These are phyloP conservation scores for Yarrowia sp. DNA, from an alignment of 805 yeast genomes.

Conservation along the genomic window DNA sequence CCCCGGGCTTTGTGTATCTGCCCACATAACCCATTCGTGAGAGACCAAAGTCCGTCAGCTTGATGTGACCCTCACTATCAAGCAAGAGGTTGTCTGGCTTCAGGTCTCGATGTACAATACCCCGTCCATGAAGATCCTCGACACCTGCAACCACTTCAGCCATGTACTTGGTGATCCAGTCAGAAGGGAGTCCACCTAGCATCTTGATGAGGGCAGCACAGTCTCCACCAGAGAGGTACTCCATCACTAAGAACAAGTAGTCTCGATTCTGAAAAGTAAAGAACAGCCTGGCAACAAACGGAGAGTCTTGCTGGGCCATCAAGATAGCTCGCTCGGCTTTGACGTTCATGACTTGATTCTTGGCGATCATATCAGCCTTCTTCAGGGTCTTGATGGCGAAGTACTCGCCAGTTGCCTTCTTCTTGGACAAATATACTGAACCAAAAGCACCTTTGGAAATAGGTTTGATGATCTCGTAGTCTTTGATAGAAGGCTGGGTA, in stretches of 20 bases:
- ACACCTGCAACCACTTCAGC: conserved; percentile 93
- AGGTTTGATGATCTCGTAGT: conserved; percentile 90
- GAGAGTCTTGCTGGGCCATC: conserved; percentile 95
- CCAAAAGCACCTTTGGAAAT: conserved; percentile 98
- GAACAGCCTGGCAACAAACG: conserved; percentile 87
- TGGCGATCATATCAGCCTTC: conserved; percentile 95
- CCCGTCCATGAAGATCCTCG: conserved; percentile 83
- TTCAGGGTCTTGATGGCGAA: conserved; percentile 92
- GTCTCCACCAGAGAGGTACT: conserved; percentile 95
- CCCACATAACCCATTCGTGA: conserved; percentile 87
- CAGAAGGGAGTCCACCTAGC: conserved; percentile 82
- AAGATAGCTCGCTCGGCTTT: conserved; percentile 95
- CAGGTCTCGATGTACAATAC: conserved; percentile 92
- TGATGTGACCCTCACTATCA: conserved; percentile 85
- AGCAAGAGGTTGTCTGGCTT: conserved; percentile 94
- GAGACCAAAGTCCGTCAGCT: conserved; percentile 93
- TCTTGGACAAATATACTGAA: conserved; percentile 83
- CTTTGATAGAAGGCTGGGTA: conserved; percentile 73
- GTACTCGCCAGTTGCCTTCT: conserved; percentile 88
- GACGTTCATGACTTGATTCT: conserved; percentile 94
- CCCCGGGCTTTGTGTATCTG: conserved; percentile 58
- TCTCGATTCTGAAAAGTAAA: conserved; percentile 89
- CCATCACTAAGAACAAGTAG: conserved; percentile 92
- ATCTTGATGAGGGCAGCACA: conserved; percentile 83
- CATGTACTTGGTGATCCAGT: conserved; percentile 80